phyloP scores from a whole-genome alignment of 192 early-diverging fungal species.

The Chytriomyces hyalinus region DNA sequence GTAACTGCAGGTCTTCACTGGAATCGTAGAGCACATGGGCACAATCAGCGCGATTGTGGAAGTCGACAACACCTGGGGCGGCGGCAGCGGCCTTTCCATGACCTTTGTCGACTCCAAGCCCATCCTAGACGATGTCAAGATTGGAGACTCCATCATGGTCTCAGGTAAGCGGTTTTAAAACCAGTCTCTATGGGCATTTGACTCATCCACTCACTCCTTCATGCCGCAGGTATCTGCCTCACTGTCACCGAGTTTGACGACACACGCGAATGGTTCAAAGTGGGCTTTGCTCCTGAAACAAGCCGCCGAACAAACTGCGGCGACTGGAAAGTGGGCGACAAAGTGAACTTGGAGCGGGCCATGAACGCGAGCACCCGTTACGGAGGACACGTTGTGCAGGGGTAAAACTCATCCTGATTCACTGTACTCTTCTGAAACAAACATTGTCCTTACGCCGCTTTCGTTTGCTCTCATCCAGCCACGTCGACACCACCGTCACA shows the following conservation, averaged over 20 bases:
- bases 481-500: conserved; percentile 85
- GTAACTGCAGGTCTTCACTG: conserved; percentile 73
- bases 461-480: conserved; percentile 49
- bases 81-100: conserved; percentile 88
- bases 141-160: conserved; percentile 93
- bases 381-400: conserved; percentile 91
- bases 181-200: too few relatives aligned
- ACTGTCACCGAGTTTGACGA: conserved; percentile 93
- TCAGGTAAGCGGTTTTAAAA: conserved; percentile 66
- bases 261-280: conserved; percentile 75
- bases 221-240: conserved; percentile 78
- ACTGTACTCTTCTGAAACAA: not conserved
- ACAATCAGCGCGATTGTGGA: conserved; percentile 67
- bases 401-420: not conserved
- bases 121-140: conserved; percentile 81
- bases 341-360: conserved; percentile 94
- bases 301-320: conserved; percentile 91
- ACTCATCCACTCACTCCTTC: too few relatives aligned
- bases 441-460: not conserved
- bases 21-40: conserved; percentile 94
- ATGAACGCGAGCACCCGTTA: conserved; percentile 83
- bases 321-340: conserved; percentile 73
- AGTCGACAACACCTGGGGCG: conserved; percentile 75
- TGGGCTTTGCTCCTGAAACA: conserved; percentile 92
- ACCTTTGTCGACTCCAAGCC: conserved; percentile 70